Conservation (phyloP, 148 eudicot genomes). For the Rhododendron williamsianum region DNA sequence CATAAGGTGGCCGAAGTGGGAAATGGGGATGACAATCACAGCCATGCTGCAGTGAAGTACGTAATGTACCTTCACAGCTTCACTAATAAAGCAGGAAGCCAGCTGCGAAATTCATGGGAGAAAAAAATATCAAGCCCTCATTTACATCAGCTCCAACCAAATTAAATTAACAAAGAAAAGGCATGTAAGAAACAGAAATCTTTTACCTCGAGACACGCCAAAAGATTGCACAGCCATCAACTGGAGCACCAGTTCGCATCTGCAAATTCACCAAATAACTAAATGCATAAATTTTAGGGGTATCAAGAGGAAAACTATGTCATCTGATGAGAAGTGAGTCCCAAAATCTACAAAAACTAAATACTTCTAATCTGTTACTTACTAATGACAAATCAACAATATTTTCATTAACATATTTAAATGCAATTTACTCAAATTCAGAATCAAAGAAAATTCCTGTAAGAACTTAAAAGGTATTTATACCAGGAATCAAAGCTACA, state of each 20-base stretch:
- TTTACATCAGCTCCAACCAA: not conserved
- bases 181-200: not conserved
- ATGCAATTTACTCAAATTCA: not conserved
- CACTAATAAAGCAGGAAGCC: not conserved
- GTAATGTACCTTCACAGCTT: not conserved
- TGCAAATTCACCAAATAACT: slow-evolving; percentile 22
- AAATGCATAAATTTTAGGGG: not conserved
- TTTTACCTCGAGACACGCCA: slow-evolving; percentile 79
- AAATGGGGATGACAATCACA: not conserved
- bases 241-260: slow-evolving; percentile 93
- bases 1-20: not conserved
- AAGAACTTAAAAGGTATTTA: not conserved
- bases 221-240: slow-evolving; percentile 99
- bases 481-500: slow-evolving; percentile 9
- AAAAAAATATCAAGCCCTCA: not conserved
- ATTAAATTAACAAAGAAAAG: not conserved
- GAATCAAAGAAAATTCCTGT: not conserved
- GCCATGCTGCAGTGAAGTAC: not conserved
- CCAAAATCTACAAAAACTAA: not conserved
- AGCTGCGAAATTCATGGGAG: not conserved
- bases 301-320: not conserved
- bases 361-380: not conserved
- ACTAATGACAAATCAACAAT: not conserved
- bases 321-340: not conserved
- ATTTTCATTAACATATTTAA: not conserved